phyloP scores from a whole-genome alignment of 2,329 filamentous ascomycete species.

The Stachybotrys chartarum region DNA sequence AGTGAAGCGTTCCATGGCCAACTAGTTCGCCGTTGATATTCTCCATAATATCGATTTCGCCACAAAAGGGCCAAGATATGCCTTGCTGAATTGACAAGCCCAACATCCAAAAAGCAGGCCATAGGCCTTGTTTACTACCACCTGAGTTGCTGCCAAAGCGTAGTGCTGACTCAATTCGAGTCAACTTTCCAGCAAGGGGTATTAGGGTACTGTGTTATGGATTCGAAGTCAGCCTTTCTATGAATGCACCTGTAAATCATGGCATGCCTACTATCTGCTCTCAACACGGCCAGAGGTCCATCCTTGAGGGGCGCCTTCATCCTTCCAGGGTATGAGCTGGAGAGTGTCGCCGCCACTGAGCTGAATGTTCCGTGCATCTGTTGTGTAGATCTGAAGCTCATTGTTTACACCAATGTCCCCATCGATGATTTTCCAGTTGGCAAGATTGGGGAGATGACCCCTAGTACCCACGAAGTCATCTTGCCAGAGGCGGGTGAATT shows the following conservation, averaged over 20 bases:
- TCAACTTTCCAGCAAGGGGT: neutral
- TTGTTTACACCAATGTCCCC: slow-evolving; percentile 38
- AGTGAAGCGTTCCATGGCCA: neutral
- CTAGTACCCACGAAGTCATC: neutral
- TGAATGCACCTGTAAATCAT: neutral
- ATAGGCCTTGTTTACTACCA: neutral
- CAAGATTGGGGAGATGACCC: neutral
- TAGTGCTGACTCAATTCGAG: neutral
- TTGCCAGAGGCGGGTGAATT: neutral
- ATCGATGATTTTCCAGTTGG: slow-evolving; percentile 24
- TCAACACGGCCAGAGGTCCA: slow-evolving; percentile 47
- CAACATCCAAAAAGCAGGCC: neutral
- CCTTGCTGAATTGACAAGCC: neutral
- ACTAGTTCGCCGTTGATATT: neutral
- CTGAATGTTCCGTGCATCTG: slow-evolving; percentile 37
- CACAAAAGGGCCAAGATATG: neutral
- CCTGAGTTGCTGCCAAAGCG: neutral
- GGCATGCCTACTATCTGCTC: slow-evolving; percentile 16
- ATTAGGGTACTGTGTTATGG: neutral
- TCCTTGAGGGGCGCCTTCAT: slow-evolving; percentile 17
- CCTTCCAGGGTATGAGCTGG: slow-evolving; percentile 40
- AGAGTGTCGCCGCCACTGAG: slow-evolving; percentile 41
- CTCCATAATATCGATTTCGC: neutral
- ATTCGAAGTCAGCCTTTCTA: neutral
- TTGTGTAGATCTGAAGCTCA: slow-evolving; percentile 40